Conservation (phyloP, 2,329 filamentous ascomycete species). For the Hymenoscyphus fructigenus region DNA sequence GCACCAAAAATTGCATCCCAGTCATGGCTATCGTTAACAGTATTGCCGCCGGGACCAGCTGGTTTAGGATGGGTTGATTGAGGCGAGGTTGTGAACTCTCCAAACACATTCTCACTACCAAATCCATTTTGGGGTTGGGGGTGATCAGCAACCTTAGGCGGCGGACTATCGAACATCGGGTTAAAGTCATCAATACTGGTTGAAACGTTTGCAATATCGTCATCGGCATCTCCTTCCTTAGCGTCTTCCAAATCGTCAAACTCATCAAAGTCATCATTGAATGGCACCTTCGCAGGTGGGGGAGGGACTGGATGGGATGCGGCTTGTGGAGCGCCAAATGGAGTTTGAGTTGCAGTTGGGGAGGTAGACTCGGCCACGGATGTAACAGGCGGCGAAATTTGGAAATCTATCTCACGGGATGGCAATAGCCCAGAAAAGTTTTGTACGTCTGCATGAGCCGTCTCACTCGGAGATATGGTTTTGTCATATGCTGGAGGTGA, state of each 20-base stretch:
- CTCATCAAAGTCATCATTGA: slow-evolving; percentile 77
- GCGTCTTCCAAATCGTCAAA: slow-evolving; percentile 84
- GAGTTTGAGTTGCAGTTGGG: slow-evolving; percentile 30
- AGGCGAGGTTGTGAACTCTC: slow-evolving; percentile 51
- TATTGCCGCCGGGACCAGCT: slow-evolving; percentile 38
- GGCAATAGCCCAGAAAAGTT: slow-evolving; percentile 57
- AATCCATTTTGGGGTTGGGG: slow-evolving; percentile 30
- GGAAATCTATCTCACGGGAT: slow-evolving; percentile 47
- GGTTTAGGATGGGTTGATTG: slow-evolving; percentile 35
- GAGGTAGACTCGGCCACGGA: slow-evolving; percentile 31
- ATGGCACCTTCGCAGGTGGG: slow-evolving; percentile 50
- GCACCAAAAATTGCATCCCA: slow-evolving; percentile 95
- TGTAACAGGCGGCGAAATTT: slow-evolving; percentile 37
- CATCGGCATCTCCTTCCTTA: slow-evolving; percentile 75
- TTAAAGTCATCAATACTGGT: slow-evolving; percentile 66
- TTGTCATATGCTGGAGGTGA: slow-evolving; percentile 59
- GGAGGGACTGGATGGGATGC: slow-evolving; percentile 38
- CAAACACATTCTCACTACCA: slow-evolving; percentile 29
- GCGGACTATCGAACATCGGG: slow-evolving; percentile 70
- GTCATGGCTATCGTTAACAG: slow-evolving; percentile 62
- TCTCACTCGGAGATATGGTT: slow-evolving; percentile 38
- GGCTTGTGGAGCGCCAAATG: slow-evolving; percentile 27
- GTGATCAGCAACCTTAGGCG: slow-evolving; percentile 33
- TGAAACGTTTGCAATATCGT: slow-evolving; percentile 75
- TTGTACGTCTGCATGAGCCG: slow-evolving; percentile 47